Evolutionary conservation across 1,284 basidiomycete species (phyloP).

Genomic region (Boletellus deceptivus): DNA sequence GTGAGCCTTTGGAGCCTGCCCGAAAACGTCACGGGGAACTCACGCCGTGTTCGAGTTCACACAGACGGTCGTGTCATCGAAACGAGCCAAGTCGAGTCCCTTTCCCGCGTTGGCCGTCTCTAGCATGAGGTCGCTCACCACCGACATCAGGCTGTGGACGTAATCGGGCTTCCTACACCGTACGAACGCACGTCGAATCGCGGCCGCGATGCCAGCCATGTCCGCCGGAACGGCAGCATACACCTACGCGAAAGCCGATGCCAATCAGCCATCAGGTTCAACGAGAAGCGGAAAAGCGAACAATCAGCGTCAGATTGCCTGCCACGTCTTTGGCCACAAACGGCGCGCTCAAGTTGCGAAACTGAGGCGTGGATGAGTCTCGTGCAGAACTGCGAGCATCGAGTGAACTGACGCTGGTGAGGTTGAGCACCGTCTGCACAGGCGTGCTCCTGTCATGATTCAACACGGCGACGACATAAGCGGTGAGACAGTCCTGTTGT

Average conservation of each 20-base stretch:
- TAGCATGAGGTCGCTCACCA: slow-evolving; percentile 30
- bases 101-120: slow-evolving; percentile 23
- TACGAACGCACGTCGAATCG: slow-evolving; percentile 28
- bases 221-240: slow-evolving; percentile 11
- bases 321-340: slow-evolving; percentile 22
- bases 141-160: slow-evolving; percentile 27
- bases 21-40: slow-evolving; percentile 5
- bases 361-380: slow-evolving; percentile 18
- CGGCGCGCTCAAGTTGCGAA: slow-evolving; percentile 19
- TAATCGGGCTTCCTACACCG: slow-evolving; percentile 18
- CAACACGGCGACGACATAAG: neutral
- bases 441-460: neutral
- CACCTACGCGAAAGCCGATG: slow-evolving; percentile 15
- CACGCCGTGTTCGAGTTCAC: slow-evolving; percentile 36
- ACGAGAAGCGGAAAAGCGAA: slow-evolving; percentile 2
- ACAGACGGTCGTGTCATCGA: slow-evolving; percentile 13
- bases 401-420: neutral
- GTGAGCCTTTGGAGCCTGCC: neutral
- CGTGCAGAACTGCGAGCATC: neutral
- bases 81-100: slow-evolving; percentile 20
- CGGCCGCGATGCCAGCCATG: slow-evolving; percentile 20
- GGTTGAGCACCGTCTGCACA: neutral
- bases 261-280: neutral
- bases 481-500: slow-evolving; percentile 15
- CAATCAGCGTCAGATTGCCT: slow-evolving; percentile 32